A percentile compares a stretch with the other conserved stretches of the same genome.
Evolutionary conservation across 2,329 filamentous ascomycete species (phyloP).

Genomic region (Hyphodiscus sp.): DNA sequence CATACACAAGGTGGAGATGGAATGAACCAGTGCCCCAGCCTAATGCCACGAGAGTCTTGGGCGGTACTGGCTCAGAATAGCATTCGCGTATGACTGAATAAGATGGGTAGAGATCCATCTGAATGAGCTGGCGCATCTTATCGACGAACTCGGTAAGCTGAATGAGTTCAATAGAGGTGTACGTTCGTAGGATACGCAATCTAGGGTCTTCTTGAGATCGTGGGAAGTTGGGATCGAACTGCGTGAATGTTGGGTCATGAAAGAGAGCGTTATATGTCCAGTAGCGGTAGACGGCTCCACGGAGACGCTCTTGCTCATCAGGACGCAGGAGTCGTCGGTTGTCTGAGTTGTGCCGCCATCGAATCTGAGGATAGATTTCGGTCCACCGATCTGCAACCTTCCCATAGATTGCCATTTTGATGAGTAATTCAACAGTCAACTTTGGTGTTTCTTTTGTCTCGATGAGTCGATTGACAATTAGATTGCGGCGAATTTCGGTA

Average conservation of each 20-base stretch:
- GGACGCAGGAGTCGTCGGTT: slow-evolving; percentile 24
- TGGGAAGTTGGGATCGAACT: slow-evolving; percentile 24
- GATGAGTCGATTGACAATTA: slow-evolving; percentile 21
- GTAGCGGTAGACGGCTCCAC: slow-evolving; percentile 26
- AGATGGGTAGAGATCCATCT: slow-evolving; percentile 27
- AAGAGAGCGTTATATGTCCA: slow-evolving; percentile 29
- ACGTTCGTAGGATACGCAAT: slow-evolving; percentile 24
- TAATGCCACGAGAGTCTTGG: slow-evolving; percentile 19
- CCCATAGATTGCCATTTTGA: slow-evolving; percentile 27
- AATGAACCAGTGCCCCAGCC: slow-evolving; percentile 27
- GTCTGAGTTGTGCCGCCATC: slow-evolving; percentile 26
- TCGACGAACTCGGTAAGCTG: slow-evolving; percentile 25
- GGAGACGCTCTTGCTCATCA: slow-evolving; percentile 24
- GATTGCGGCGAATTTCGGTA: slow-evolving; percentile 25
- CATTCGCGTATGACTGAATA: slow-evolving; percentile 24
- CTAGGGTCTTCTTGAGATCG: slow-evolving; percentile 21
- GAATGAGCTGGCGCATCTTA: slow-evolving; percentile 24
- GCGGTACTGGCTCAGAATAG: slow-evolving; percentile 20
- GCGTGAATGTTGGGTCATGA: slow-evolving; percentile 25
- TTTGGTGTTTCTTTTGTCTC: slow-evolving; percentile 15
- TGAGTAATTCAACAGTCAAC: slow-evolving; percentile 24
- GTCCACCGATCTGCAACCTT: slow-evolving; percentile 26
- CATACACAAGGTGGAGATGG: slow-evolving; percentile 19
- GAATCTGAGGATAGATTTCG: slow-evolving; percentile 28
- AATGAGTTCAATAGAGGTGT: slow-evolving; percentile 22